Conservation (phyloP, 148 eudicot species). For the Amaranthus hypochondriacus region DNA sequence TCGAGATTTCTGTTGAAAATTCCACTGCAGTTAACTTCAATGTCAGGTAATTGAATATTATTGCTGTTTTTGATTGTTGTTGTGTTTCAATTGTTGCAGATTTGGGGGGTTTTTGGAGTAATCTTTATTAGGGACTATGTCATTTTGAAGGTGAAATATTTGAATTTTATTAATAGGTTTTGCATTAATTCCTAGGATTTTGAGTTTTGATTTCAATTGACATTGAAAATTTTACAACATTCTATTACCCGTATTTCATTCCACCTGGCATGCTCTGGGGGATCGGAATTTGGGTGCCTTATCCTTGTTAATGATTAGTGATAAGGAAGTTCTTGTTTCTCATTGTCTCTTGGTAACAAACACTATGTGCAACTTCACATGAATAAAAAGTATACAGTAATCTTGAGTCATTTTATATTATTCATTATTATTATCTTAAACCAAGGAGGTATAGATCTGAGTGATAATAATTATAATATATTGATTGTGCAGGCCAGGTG, state of each 20-base stretch:
- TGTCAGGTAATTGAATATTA: slow-evolving; percentile 41
- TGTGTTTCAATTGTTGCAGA: background rate
- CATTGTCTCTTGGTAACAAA: too few species aligned
- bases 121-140: background rate
- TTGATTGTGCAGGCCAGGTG: slow-evolving; percentile 56
- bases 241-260: too few species aligned
- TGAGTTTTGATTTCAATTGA: background rate
- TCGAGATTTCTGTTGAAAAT: slow-evolving; percentile 57
- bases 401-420: too few species aligned
- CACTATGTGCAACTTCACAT: too few species aligned
- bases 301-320: too few species aligned
- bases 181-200: background rate
- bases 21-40: slow-evolving; percentile 30
- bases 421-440: too few species aligned
- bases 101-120: background rate
- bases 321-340: too few species aligned
- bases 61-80: background rate
- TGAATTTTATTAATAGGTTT: background rate
- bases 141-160: background rate
- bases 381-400: too few species aligned
- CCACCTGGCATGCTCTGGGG: too few species aligned
- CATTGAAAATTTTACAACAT: background rate
- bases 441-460: too few species aligned
- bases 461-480: background rate
- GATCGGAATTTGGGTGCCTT: too few species aligned